Percentiles rank a stretch among this genome's conserved stretches.
phyloP scores from a whole-genome alignment of 2,329 filamentous ascomycete species.

The Colletotrichum phormii region DNA sequence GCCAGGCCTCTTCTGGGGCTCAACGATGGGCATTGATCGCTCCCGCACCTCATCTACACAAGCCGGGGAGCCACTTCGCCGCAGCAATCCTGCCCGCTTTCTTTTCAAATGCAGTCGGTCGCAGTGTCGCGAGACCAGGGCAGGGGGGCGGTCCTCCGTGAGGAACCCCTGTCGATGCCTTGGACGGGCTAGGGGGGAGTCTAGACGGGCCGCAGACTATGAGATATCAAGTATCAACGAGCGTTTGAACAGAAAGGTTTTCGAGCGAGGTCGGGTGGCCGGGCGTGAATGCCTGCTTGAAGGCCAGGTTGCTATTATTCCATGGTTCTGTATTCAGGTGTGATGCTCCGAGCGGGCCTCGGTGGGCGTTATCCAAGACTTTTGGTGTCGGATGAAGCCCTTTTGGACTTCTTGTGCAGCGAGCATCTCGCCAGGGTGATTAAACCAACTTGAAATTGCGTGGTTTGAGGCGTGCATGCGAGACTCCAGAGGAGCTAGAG shows the following conservation, averaged over 20 bases:
- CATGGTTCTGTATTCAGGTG: not conserved
- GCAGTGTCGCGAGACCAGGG: constrained; percentile 26
- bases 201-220: constrained; percentile 14
- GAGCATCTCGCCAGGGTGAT: constrained; percentile 1
- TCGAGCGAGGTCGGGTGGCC: constrained; percentile 3
- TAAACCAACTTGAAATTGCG: constrained; percentile 4
- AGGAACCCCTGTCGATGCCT: constrained; percentile 17
- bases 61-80: constrained; percentile 25
- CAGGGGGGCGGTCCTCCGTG: constrained; percentile 19
- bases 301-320: not conserved
- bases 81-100: constrained; percentile 30
- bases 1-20: constrained; percentile 15
- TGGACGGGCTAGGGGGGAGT: constrained; percentile 3
- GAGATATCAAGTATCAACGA: not conserved
- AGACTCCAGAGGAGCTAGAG: not conserved
- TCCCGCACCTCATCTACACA: constrained; percentile 34
- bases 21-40: constrained; percentile 21
- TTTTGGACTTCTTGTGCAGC: constrained; percentile 24
- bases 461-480: not conserved
- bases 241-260: not conserved
- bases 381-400: constrained; percentile 20
- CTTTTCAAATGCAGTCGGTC: constrained; percentile 25
- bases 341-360: constrained; percentile 13
- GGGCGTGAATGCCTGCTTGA: not conserved
- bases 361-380: constrained; percentile 27